phyloP scores from a whole-genome alignment of 257 asterid species.

The Oldenlandia corymbosa region DNA sequence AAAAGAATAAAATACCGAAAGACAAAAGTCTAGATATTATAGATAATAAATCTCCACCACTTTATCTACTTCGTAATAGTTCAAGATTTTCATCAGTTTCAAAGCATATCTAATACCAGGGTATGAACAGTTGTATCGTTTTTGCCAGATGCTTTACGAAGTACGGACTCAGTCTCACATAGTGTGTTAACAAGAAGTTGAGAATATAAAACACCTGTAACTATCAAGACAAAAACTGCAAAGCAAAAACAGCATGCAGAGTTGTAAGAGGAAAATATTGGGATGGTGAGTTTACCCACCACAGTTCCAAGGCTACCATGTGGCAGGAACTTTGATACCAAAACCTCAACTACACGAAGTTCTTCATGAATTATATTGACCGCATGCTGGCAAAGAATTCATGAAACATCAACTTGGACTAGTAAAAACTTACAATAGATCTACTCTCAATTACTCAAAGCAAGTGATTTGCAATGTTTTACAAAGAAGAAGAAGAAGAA shows the following conservation, averaged over 20 bases:
- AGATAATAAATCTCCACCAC: background rate
- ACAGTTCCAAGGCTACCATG: background rate
- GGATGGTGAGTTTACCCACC: background rate
- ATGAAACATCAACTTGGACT: background rate
- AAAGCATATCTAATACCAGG: background rate
- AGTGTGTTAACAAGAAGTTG: background rate
- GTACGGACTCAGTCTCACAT: background rate
- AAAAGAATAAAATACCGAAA: too few species aligned
- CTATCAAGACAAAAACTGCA: background rate
- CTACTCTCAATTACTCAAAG: slow-evolving; percentile 7
- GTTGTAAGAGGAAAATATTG: background rate
- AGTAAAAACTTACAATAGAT: background rate
- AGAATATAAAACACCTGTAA: background rate
- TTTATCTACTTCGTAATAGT: background rate
- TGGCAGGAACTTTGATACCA: background rate
- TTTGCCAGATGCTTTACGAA: background rate
- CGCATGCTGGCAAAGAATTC: background rate
- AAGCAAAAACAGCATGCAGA: background rate
- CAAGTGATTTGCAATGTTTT: background rate
- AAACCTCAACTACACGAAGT: background rate
- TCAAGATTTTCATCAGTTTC: background rate
- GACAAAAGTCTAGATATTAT: too few species aligned
- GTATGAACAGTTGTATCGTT: background rate
- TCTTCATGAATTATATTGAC: background rate
- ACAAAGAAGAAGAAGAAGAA: too few species aligned